Percentiles rank a stretch among this genome's conserved stretches.
Evolutionary conservation across 2,329 filamentous ascomycete genomes (phyloP).

Genomic region (Aspergillus latus): DNA sequence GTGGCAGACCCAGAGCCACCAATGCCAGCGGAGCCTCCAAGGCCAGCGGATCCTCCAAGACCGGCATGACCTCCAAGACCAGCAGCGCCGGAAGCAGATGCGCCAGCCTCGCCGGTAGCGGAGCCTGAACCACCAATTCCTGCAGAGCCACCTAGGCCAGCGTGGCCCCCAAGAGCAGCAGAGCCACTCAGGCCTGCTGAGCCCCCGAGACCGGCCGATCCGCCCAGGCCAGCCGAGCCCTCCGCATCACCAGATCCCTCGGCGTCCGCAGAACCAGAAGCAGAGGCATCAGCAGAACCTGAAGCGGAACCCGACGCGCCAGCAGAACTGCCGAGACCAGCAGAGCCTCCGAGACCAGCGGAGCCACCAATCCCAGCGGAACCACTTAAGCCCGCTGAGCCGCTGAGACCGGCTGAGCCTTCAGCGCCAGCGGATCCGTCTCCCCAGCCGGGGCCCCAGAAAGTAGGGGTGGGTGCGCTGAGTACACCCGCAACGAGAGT

Average conservation of each 20-base stretch:
- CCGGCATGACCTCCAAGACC: background rate
- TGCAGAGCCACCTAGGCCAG: background rate
- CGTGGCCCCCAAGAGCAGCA: background rate
- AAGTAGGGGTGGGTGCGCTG: conserved; percentile 26
- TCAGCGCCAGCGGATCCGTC: background rate
- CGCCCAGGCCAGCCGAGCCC: background rate
- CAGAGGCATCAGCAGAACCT: background rate
- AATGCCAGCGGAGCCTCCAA: background rate
- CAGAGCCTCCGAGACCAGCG: background rate
- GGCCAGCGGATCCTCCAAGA: background rate
- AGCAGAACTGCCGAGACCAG: background rate
- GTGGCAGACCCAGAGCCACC: too few species aligned
- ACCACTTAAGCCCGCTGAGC: background rate
- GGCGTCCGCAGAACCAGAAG: background rate
- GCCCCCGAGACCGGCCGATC: too few species aligned
- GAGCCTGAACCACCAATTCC: background rate
- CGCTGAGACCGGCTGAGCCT: background rate
- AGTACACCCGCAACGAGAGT: conserved; percentile 24
- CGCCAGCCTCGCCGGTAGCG: too few species aligned
- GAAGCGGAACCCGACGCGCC: too few species aligned
- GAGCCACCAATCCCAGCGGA: background rate
- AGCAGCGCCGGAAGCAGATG: background rate
- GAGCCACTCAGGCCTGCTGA: background rate
- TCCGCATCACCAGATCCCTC: too few species aligned
- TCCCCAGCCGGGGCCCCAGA: conserved; percentile 6